Conservation (phyloP, 2,329 filamentous ascomycete species). For the Mariannaea elegans region DNA sequence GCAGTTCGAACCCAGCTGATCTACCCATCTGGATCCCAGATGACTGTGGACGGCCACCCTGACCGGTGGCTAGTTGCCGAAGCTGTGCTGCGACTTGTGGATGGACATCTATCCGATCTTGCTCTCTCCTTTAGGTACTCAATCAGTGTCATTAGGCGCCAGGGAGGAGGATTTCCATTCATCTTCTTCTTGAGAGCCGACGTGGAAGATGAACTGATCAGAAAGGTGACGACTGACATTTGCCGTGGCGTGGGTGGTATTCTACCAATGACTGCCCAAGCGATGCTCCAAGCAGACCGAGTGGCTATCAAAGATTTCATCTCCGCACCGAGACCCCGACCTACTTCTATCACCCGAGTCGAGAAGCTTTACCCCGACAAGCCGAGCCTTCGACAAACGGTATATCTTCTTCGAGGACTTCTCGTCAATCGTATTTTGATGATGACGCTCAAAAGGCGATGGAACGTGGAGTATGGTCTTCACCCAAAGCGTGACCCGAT, state of each 20-base stretch:
- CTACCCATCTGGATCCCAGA: constrained; percentile 63
- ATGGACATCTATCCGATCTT: constrained; percentile 49
- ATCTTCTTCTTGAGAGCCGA: constrained; percentile 36
- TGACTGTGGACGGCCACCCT: constrained; percentile 62
- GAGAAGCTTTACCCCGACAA: constrained; percentile 33
- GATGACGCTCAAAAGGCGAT: constrained; percentile 69
- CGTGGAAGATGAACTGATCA: constrained; percentile 54
- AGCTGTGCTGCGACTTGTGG: constrained; percentile 52
- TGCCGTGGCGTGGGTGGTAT: constrained; percentile 34
- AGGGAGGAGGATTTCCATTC: constrained; percentile 16
- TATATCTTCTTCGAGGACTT: constrained; percentile 71
- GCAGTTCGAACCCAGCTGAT: constrained; percentile 65
- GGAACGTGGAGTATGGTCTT: constrained; percentile 73
- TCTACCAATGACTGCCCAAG: constrained; percentile 30
- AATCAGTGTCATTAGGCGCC: constrained; percentile 48
- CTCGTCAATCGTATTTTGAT: constrained; percentile 67
- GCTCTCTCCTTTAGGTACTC: constrained; percentile 43
- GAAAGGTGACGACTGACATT: constrained; percentile 32
- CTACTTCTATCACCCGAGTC: constrained; percentile 20
- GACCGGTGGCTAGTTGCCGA: constrained; percentile 60
- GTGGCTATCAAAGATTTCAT: constrained; percentile 40
- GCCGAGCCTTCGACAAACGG: constrained; percentile 30
- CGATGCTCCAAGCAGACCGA: constrained; percentile 29
- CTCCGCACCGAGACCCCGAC: constrained; percentile 20
- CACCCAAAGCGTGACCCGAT: constrained; percentile 65